phyloP scores from a whole-genome alignment of 345 rosid genomes.

The Bruguiera gymnorhiza region DNA sequence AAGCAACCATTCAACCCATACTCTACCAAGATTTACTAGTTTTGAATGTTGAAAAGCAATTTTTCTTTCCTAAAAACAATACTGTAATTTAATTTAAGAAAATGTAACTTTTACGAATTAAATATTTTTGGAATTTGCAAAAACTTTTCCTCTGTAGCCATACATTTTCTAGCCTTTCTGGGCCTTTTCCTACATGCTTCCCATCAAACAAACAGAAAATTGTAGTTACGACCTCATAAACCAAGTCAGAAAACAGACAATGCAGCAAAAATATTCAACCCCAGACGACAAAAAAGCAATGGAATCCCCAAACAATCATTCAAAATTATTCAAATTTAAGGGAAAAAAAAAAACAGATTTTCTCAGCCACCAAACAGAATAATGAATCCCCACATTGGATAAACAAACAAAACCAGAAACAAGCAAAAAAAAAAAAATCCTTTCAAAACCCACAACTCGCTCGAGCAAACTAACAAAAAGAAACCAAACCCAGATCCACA shows the following conservation, averaged over 20 bases:
- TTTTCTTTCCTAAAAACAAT: no score
- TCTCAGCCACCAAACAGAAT: conserved; percentile 12
- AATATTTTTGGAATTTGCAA: no score
- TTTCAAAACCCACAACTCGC: no score
- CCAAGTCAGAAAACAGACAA: not conserved
- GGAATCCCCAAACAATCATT: not conserved
- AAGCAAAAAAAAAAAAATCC: not conserved
- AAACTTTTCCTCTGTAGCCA: not conserved
- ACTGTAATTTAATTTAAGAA: no score
- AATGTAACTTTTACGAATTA: no score
- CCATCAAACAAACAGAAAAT: not conserved
- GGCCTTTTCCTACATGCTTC: not conserved
- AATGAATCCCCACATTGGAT: not conserved
- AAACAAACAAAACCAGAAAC: conserved; percentile 2
- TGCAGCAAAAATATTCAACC: not conserved
- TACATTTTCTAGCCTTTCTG: not conserved
- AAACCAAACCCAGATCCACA: not conserved
- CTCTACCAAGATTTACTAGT: not conserved
- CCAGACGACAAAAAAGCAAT: not conserved
- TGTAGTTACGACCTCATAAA: not conserved
- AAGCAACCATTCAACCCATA: not conserved
- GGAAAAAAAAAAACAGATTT: conserved; percentile 4
- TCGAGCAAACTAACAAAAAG: not conserved
- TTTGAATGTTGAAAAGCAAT: not conserved
- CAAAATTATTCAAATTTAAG: not conserved